A percentile compares a stretch with the other conserved stretches of the same genome.
These are phyloP conservation scores for Astrephomene gubernaculifera DNA, from an alignment of 139 green algal genomes.

Conservation along the genomic window DNA sequence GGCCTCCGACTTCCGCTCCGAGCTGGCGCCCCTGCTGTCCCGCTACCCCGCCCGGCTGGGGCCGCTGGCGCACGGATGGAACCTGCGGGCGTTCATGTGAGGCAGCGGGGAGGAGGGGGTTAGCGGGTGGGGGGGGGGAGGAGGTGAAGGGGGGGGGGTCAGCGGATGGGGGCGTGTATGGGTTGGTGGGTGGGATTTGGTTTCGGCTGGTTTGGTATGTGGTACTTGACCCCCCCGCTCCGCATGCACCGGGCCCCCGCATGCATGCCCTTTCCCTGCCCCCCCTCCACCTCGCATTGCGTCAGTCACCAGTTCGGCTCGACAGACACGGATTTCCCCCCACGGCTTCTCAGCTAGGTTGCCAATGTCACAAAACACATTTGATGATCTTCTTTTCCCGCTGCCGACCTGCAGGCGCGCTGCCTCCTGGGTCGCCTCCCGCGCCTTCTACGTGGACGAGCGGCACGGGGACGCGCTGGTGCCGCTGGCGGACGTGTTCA, in stretches of 20 bases:
- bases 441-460: slow-evolving; percentile 84
- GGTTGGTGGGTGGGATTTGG: no score
- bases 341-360: no score
- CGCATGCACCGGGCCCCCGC: no score
- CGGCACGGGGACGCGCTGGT: slow-evolving; percentile 78
- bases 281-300: no score
- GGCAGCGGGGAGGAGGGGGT: background rate
- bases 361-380: no score
- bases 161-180: background rate
- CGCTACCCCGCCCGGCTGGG: slow-evolving; percentile 30
- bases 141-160: no score
- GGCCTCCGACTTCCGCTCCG: slow-evolving; percentile 13
- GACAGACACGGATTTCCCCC: no score
- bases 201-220: no score
- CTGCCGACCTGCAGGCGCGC: slow-evolving; percentile 49
- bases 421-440: slow-evolving; percentile 77
- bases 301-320: no score
- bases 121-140: background rate
- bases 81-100: slow-evolving; percentile 28
- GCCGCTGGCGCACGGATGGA: background rate
- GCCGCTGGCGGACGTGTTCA: slow-evolving; percentile 91
- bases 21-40: slow-evolving; percentile 28
- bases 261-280: no score
- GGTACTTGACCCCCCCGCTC: no score
- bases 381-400: no score